Conservation (phyloP, 148 eudicot species). For the Dysphania ambrosioides region DNA sequence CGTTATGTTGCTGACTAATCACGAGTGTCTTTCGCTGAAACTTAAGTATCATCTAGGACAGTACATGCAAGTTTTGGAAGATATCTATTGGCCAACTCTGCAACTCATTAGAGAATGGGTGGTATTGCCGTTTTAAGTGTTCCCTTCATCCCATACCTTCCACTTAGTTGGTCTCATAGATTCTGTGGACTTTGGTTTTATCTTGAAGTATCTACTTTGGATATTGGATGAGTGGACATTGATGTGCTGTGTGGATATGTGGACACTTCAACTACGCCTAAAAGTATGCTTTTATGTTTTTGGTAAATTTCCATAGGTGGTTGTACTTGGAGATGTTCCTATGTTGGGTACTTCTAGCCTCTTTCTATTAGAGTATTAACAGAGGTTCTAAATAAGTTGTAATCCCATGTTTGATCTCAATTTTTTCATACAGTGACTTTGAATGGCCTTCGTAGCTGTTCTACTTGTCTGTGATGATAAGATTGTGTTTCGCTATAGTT, state of each 20-base stretch:
- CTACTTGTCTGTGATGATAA: not conserved
- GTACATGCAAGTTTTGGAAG: not conserved
- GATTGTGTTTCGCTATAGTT: not conserved
- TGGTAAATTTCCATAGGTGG: too few relatives aligned
- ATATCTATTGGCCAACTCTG: not conserved
- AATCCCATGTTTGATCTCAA: not conserved
- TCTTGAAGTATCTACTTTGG: not conserved
- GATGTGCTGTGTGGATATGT: not conserved
- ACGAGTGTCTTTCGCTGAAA: not conserved
- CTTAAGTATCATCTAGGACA: not conserved
- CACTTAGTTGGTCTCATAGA: not conserved
- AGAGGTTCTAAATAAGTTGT: not conserved
- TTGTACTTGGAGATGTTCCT: not conserved
- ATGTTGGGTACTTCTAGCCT: not conserved
- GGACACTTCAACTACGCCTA: not conserved
- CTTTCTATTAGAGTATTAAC: too few relatives aligned
- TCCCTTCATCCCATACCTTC: not conserved
- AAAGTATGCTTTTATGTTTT: not conserved
- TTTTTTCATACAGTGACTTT: not conserved
- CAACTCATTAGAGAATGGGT: not conserved
- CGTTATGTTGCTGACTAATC: not conserved
- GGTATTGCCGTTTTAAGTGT: not conserved
- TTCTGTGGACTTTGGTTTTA: not conserved
- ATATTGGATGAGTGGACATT: not conserved
- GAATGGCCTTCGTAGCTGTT: not conserved